Conservation (phyloP, 345 rosid genomes). For the Eucalyptus marginata region DNA sequence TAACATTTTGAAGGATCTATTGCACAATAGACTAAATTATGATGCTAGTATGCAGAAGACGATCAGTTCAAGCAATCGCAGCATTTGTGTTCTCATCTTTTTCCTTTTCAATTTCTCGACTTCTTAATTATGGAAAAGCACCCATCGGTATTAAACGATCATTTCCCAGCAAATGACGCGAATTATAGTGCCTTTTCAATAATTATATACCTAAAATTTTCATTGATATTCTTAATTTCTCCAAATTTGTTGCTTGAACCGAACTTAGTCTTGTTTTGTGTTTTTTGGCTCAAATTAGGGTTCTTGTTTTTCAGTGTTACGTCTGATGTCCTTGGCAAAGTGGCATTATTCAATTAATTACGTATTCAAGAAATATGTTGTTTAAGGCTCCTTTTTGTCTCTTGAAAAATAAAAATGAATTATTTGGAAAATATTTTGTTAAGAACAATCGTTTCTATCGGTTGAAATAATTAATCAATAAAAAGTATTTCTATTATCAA, state of each 20-base stretch:
- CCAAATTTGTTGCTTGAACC: not conserved
- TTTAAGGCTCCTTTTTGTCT: not conserved
- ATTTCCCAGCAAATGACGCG: too few relatives aligned
- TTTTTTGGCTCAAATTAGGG: not conserved
- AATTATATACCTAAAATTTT: not conserved
- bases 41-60: not conserved
- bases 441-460: too few relatives aligned
- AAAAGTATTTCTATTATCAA: not conserved
- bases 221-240: not conserved
- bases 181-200: not conserved
- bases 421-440: not conserved
- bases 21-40: not conserved
- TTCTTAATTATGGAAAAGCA: too few relatives aligned
- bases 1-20: not conserved
- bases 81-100: not conserved
- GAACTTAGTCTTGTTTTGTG: not conserved
- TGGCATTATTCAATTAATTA: not conserved
- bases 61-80: not conserved
- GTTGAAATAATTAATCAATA: not conserved
- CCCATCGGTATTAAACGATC: too few relatives aligned
- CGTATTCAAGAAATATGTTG: not conserved
- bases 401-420: not conserved
- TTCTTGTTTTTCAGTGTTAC: not conserved
- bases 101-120: not conserved
- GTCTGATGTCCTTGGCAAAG: not conserved